Evolutionary conservation across 2,329 filamentous ascomycete genomes (phyloP), one percentile per base, ranked within the genome.

Genomic region (Dendryphion nanum): DNA sequence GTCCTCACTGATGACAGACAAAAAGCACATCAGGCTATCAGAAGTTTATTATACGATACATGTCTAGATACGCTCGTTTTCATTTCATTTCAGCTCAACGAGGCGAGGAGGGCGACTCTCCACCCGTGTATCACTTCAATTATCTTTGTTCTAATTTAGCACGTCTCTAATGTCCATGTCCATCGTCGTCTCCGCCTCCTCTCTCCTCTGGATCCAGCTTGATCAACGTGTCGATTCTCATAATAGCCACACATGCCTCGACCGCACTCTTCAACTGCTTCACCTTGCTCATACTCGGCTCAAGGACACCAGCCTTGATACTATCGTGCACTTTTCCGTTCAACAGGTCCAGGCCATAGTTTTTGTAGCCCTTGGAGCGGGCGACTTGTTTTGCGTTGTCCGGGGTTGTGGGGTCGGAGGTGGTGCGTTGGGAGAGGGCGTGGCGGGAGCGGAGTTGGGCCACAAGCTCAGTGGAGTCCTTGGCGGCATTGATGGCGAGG

Each of bases 141-240:
- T n/a, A n/a, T n/a, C n/a, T n/a, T n/a, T n/a, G n/a, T n/a, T n/a
- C n/a, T n/a, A n/a, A 26, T 8, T 26, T n/a, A 26, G 23, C 23
- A 8, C 23, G 7, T 12, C 7, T 33, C 47, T 61, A 93, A 73
- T 95, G 89, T 38, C 85, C 89, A 70, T 94, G 88, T 40, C 88
- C 89, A 59, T 93, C 87, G 71, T 95, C 86, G 52, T 81, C 81
- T 4, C 69, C 79, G 60, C 82, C 79, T 28, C 73, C 75, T 62
- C 79, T 77, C 74, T 84, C 79, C 75, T 96, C 89, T 14, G 90
- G 90, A 76, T 98, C 93, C 68, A 98, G 74, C 76, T 95, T 95
- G 73, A 98, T 97, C 70, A 98, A 77, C 50, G 93, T 97, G 74
- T 98, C 93, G 65, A 98, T 98, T 61, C 93, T 82, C 93, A 98